A percentile compares a stretch with the other conserved stretches of the same genome.
These are phyloP conservation scores for Fusarium multiceps DNA, from an alignment of 2,329 filamentous ascomycete species.

Conservation along the genomic window DNA sequence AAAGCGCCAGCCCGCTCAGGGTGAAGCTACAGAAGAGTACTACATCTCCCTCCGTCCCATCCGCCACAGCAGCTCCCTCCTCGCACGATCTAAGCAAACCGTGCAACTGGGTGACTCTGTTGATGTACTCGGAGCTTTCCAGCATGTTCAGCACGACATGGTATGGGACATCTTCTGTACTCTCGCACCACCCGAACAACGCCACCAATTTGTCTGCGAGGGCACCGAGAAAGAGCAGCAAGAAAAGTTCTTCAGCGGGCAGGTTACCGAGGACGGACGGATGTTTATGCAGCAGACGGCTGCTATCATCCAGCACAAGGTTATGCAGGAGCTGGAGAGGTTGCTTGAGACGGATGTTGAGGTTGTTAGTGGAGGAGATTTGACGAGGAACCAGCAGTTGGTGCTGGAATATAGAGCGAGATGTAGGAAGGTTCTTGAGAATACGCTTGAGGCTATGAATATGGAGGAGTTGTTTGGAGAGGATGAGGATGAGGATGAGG, in stretches of 20 bases:
- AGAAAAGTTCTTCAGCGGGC: slow-evolving; percentile 48
- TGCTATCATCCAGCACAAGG: slow-evolving; percentile 57
- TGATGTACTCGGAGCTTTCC: slow-evolving; percentile 54
- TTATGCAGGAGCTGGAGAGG: slow-evolving; percentile 57
- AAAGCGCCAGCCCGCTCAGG: slow-evolving; percentile 51
- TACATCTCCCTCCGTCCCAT: slow-evolving; percentile 65
- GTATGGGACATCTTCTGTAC: slow-evolving; percentile 61
- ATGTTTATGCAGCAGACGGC: slow-evolving; percentile 51
- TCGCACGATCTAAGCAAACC: slow-evolving; percentile 56
- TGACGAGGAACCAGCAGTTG: slow-evolving; percentile 60
- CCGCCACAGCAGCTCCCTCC: slow-evolving; percentile 59
- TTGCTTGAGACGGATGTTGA: slow-evolving; percentile 61
- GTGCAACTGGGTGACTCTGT: slow-evolving; percentile 47
- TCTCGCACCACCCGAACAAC: slow-evolving; percentile 51
- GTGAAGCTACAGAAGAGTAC: slow-evolving; percentile 55
- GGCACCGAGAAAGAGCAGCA: slow-evolving; percentile 45
- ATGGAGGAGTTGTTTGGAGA: slow-evolving; percentile 46
- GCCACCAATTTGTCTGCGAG: slow-evolving; percentile 45
- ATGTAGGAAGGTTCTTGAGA: slow-evolving; percentile 61
- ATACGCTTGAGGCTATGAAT: slow-evolving; percentile 56
- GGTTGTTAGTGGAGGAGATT: slow-evolving; percentile 54
- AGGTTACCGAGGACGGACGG: slow-evolving; percentile 45
- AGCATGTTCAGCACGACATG: slow-evolving; percentile 65
- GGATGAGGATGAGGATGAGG: slow-evolving; percentile 17
- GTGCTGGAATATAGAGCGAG: slow-evolving; percentile 62